Conservation (phyloP, 108 stramenopile genomes). For the Thalassiosira profunda region DNA sequence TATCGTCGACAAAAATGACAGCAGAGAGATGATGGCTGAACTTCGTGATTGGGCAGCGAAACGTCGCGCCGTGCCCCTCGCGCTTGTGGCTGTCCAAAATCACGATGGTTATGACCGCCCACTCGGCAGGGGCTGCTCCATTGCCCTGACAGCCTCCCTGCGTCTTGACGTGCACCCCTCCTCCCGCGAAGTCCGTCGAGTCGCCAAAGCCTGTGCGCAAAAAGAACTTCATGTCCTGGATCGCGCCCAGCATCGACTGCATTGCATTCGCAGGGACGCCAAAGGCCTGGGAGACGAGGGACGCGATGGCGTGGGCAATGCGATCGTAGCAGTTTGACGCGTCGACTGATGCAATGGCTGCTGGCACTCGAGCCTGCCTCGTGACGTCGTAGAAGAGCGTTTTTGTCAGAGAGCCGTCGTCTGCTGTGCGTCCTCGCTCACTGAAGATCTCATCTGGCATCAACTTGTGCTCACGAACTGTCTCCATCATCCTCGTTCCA, state of each 20-base stretch:
- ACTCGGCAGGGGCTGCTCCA: slow-evolving; percentile 12
- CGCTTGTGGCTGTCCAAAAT: slow-evolving; percentile 2
- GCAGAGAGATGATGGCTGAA: background rate
- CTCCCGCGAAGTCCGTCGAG: background rate
- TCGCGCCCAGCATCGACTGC: slow-evolving; percentile 2
- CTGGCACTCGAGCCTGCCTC: background rate
- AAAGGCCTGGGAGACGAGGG: slow-evolving; percentile 20
- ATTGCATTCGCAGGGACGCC: background rate
- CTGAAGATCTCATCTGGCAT: slow-evolving; percentile 33
- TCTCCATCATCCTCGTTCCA: slow-evolving; percentile 10
- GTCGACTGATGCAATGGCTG: slow-evolving; percentile 6
- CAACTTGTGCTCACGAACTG: slow-evolving; percentile 1
- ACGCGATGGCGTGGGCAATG: slow-evolving; percentile 11
- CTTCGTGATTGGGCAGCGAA: background rate
- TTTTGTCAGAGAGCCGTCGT: slow-evolving; percentile 10
- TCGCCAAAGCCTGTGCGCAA: slow-evolving; percentile 20
- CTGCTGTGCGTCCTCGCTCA: slow-evolving; percentile 4
- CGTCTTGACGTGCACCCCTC: background rate
- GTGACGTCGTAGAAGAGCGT: slow-evolving; percentile 14
- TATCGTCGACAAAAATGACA: slow-evolving; percentile 15
- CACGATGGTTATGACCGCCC: slow-evolving; percentile 15
- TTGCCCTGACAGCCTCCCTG: slow-evolving; percentile 24
- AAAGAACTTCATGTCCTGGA: slow-evolving; percentile 17
- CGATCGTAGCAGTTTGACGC: slow-evolving; percentile 6
- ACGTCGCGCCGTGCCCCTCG: slow-evolving; percentile 1